phyloP scores from a whole-genome alignment of 225 moss, liverwort and hornwort genomes.

The Climacium dendroides region DNA sequence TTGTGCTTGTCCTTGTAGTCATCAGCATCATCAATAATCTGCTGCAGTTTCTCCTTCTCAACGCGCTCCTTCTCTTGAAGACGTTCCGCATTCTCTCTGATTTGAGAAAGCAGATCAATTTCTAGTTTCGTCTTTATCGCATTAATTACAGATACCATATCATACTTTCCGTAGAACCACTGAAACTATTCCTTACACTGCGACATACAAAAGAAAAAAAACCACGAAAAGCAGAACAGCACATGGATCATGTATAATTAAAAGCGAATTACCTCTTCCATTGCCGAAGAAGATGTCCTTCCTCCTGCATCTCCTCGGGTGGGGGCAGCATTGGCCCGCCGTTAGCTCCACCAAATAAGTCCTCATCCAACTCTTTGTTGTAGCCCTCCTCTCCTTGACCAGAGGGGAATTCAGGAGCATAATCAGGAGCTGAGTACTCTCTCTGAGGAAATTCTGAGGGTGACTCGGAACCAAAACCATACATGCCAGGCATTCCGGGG shows the following conservation, averaged over 20 bases:
- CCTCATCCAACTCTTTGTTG: conserved; percentile 52
- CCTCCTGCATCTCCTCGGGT: conserved; percentile 84
- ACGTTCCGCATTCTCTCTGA: conserved; percentile 63
- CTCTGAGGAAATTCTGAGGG: conserved; percentile 46
- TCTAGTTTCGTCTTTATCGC: neutral
- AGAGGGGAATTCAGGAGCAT: conserved; percentile 23
- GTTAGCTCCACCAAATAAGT: conserved; percentile 57
- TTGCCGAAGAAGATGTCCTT: conserved; percentile 69
- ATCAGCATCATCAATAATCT: conserved; percentile 65
- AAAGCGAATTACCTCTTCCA: conserved; percentile 62
- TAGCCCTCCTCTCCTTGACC: conserved; percentile 36
- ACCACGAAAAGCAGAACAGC: neutral
- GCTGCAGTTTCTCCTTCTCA: conserved; percentile 62
- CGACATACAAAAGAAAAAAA: neutral
- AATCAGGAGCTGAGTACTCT: conserved; percentile 43
- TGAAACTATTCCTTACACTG: neutral
- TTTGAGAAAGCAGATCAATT: neutral
- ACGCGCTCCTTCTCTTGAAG: conserved; percentile 71
- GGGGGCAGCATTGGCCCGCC: conserved; percentile 69
- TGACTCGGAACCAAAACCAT: conserved; percentile 65
- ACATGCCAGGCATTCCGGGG: conserved; percentile 28
- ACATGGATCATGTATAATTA: neutral
- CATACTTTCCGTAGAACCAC: neutral
- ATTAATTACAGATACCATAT: neutral
- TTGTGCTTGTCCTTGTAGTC: conserved; percentile 49